Conservation (phyloP, 345 rosid genomes). For the Lagerstroemia speciosa region DNA sequence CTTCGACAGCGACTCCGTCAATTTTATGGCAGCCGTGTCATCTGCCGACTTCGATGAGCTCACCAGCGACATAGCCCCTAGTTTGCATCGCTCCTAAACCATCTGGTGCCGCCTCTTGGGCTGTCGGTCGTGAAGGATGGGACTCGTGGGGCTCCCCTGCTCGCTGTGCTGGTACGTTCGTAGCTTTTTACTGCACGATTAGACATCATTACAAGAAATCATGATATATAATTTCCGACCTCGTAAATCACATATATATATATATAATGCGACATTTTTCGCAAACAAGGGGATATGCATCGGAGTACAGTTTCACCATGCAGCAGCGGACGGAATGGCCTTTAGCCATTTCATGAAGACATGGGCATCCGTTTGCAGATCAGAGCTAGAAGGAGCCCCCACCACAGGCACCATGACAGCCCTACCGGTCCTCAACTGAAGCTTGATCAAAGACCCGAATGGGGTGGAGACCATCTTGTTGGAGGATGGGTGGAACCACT, state of each 20-base stretch:
- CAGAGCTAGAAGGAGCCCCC: neutral
- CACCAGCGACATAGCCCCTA: neutral
- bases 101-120: neutral
- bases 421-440: neutral
- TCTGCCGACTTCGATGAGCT: constrained; percentile 6
- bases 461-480: neutral
- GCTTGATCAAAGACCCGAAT: neutral
- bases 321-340: constrained; percentile 29
- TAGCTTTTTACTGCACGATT: too few relatives aligned
- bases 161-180: neutral
- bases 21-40: constrained; percentile 8
- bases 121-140: neutral
- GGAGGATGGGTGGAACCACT: neutral
- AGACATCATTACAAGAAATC: neutral
- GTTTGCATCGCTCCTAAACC: neutral
- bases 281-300: constrained; percentile 28
- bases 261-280: constrained; percentile 18
- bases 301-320: constrained; percentile 23
- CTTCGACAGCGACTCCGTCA: neutral
- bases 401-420: neutral
- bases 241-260: too few relatives aligned
- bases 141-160: neutral
- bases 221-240: too few relatives aligned
- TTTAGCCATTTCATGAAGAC: constrained; percentile 31
- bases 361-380: constrained; percentile 20